These are phyloP conservation scores for Sporothrix pallida DNA, from an alignment of 2,329 filamentous ascomycete species.

Conservation along the genomic window DNA sequence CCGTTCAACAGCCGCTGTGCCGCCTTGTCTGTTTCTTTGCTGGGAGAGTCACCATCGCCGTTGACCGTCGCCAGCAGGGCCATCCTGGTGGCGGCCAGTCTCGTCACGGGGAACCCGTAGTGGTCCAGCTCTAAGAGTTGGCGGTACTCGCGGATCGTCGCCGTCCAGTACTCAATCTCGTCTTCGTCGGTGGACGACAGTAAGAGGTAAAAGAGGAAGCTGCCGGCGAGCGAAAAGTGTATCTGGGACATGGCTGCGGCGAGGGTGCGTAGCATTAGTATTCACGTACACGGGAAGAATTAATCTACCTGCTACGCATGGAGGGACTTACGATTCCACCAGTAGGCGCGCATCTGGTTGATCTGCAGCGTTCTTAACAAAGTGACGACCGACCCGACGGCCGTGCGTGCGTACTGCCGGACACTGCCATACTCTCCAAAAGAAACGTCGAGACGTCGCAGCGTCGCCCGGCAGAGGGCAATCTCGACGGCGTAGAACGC, in stretches of 20 bases:
- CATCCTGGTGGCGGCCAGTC: conserved; percentile 15
- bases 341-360: conserved; percentile 13
- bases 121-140: background rate
- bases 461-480: background rate
- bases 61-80: background rate
- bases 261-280: background rate
- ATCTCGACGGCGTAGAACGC: conserved; percentile 13
- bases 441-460: background rate
- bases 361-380: background rate
- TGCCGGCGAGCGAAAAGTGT: conserved; percentile 11
- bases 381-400: background rate
- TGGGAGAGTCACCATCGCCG: background rate
- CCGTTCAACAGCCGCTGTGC: background rate
- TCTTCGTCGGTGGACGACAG: conserved; percentile 7
- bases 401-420: background rate
- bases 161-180: conserved; percentile 17
- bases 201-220: background rate
- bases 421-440: background rate
- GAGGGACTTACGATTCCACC: conserved; percentile 5
- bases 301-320: background rate
- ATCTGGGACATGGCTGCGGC: background rate
- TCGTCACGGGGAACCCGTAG: background rate
- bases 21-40: background rate
- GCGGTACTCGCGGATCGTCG: conserved; percentile 4
- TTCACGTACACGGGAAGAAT: too few species aligned